Evolutionary conservation across 2,329 filamentous ascomycete species (phyloP).

Genomic region (Epichloe amarillans): DNA sequence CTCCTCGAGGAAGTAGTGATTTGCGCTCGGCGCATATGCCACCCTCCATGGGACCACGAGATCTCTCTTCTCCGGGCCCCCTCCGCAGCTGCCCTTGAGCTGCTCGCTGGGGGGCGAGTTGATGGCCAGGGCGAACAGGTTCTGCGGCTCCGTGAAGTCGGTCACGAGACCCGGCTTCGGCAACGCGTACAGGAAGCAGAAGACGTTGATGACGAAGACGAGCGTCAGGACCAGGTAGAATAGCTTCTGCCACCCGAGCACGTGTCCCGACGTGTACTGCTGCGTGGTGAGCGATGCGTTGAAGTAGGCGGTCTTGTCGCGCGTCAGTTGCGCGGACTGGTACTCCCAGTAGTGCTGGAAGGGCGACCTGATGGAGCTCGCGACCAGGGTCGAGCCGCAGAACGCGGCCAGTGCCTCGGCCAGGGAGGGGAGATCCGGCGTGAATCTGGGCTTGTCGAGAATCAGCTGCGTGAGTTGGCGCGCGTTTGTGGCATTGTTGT

Average conservation of each 20-base stretch:
- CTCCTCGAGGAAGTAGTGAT: conserved; percentile 32
- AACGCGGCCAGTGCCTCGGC: conserved; percentile 63
- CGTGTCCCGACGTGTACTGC: conserved; percentile 57
- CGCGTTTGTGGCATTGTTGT: conserved; percentile 44
- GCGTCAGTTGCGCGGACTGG: conserved; percentile 22
- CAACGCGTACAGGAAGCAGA: conserved; percentile 49
- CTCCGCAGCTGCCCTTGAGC: conserved; percentile 26
- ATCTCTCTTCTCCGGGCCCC: conserved; percentile 21
- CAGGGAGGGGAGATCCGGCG: conserved; percentile 47
- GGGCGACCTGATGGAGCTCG: conserved; percentile 43
- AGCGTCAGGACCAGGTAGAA: conserved; percentile 55
- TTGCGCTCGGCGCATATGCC: conserved; percentile 21
- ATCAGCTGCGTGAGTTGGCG: conserved; percentile 42
- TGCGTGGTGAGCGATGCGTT: conserved; percentile 49
- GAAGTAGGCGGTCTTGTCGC: conserved; percentile 40
- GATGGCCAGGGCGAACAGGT: conserved; percentile 58
- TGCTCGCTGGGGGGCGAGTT: conserved; percentile 36
- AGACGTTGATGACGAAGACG: conserved; percentile 53
- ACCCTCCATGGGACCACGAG: conserved; percentile 30
- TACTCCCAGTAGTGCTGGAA: conserved; percentile 43
- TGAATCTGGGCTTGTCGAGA: conserved; percentile 27
- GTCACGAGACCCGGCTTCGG: conserved; percentile 49
- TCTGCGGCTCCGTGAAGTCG: conserved; percentile 67
- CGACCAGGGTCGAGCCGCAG: conserved; percentile 51
- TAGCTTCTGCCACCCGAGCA: conserved; percentile 43